phyloP scores from a whole-genome alignment of 2,329 filamentous ascomycete species.

The Aspergillus pseudoviridinutans region DNA sequence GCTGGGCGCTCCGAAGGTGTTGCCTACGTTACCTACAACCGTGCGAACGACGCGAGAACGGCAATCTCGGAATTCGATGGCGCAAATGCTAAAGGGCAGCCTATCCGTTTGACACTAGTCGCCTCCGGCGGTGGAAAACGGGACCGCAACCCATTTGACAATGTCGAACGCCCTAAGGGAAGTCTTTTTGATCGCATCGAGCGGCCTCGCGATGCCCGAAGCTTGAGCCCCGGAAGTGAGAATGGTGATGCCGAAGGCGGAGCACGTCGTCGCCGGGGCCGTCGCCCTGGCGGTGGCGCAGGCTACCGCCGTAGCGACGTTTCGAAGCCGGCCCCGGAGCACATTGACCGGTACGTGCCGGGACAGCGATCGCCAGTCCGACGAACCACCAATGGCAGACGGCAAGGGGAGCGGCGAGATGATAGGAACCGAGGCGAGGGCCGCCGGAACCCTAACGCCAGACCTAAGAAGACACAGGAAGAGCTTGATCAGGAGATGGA shows the following conservation, averaged over 20 bases:
- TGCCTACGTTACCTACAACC: constrained; percentile 77
- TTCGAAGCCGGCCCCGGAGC: constrained; percentile 56
- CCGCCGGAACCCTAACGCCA: constrained; percentile 47
- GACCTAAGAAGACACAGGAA: constrained; percentile 80
- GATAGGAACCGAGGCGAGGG: constrained; percentile 21
- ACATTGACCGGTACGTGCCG: constrained; percentile 77
- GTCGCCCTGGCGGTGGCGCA: constrained; percentile 35
- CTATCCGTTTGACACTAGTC: constrained; percentile 69
- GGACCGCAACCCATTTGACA: constrained; percentile 47
- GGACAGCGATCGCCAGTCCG: constrained; percentile 46
- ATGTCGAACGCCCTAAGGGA: constrained; percentile 48
- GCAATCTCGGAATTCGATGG: constrained; percentile 81
- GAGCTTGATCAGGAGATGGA: constrained; percentile 97
- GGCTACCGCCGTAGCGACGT: constrained; percentile 51
- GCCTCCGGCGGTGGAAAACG: constrained; percentile 41
- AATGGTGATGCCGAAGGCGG: constrained; percentile 28
- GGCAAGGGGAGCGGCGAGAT: constrained; percentile 29
- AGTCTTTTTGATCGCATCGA: constrained; percentile 65
- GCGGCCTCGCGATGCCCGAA: constrained; percentile 39
- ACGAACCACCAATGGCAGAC: constrained; percentile 49
- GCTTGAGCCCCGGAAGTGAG: constrained; percentile 38
- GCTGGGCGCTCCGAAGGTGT: constrained; percentile 82
- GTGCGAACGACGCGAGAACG: constrained; percentile 63
- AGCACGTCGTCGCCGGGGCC: constrained; percentile 40
- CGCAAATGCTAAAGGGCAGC: constrained; percentile 85